Base-by-base conservation (phyloP, 2,329 filamentous ascomycete species). In the Teratosphaeria zuluensis region DNA sequence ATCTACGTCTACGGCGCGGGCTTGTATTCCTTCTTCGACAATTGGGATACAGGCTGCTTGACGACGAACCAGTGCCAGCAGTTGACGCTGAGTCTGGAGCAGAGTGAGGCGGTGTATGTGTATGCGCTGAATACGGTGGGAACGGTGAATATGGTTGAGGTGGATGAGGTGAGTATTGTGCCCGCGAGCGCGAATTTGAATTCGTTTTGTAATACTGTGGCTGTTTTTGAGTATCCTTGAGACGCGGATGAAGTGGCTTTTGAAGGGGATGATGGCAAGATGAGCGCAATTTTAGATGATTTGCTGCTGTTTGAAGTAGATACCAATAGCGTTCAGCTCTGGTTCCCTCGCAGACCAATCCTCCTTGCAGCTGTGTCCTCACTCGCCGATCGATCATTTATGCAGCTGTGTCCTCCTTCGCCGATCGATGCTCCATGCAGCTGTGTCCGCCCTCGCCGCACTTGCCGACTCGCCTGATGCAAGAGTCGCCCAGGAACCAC, bases 1-100 rank as follows among this genome's bases (percentile, higher is more conserved):
- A 72, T 79, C 60, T 74, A 74, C 72, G 69, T 70, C 65, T 78
- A 77, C 65, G 77, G 77, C 53, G 69, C 74, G 1, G 77, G 76
- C 75, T 91, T 87, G 78, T 76, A 75, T 71, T 77, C 73, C 52
- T 84, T 82, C 75, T 85, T 84, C 73, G 73, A 79, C 70, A 79
- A 82, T 70, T 84, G 83, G 70, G 70, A 69, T 55, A 76, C 80
- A 61, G 69, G 68, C 12, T 82, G 80, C 63, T 67, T 81, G 11
- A 54, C 66, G 0, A 69, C 68, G 8, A 66, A 78, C 56, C 71
- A 77, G 65, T 83, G 80, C 70, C 80, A 83, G 68, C 68, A 73
- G 61, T 66, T 76, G 65, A 76, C 78, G 62, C 74, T 78, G 60
- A 64, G 72, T 64, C 67, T 79, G 51, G 72, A 75, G 55, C 65